These are phyloP conservation scores for Linum trigynum DNA, from an alignment of 345 rosid species.

Conservation along the genomic window DNA sequence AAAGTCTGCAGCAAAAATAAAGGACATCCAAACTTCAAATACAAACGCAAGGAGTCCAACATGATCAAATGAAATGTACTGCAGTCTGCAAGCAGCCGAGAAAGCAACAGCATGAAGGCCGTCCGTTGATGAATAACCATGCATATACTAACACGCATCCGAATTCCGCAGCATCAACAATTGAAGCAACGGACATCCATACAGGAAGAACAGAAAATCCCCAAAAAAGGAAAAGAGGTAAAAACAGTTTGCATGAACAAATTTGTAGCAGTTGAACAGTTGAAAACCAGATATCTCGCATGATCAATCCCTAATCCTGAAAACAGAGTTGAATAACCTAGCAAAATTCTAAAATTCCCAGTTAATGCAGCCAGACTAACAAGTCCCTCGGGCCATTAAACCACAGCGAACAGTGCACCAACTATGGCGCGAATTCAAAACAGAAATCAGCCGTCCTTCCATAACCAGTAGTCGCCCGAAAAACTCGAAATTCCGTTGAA, in stretches of 20 bases:
- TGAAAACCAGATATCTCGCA: neutral
- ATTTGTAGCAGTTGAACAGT: neutral
- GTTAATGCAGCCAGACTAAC: neutral
- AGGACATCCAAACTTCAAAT: neutral
- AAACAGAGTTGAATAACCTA: neutral
- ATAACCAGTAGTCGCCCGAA: neutral
- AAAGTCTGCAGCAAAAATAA: conserved; percentile 18
- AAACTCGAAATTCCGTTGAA: neutral
- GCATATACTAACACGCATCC: neutral
- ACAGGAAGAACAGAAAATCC: neutral
- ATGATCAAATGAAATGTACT: neutral
- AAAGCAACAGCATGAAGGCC: neutral
- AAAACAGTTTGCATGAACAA: too few species aligned
- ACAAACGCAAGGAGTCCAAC: neutral
- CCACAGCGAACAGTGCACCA: too few species aligned
- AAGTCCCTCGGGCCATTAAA: too few species aligned
- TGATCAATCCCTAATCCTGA: neutral
- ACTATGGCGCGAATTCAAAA: too few species aligned
- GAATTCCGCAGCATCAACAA: neutral
- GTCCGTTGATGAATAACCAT: neutral
- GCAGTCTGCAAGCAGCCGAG: neutral
- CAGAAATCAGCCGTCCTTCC: neutral
- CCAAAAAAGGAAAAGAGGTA: neutral
- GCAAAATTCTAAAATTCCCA: neutral
- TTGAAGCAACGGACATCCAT: neutral